Base-by-base conservation (phyloP, 1,284 basidiomycete species). In the Boletus smithii region DNA sequence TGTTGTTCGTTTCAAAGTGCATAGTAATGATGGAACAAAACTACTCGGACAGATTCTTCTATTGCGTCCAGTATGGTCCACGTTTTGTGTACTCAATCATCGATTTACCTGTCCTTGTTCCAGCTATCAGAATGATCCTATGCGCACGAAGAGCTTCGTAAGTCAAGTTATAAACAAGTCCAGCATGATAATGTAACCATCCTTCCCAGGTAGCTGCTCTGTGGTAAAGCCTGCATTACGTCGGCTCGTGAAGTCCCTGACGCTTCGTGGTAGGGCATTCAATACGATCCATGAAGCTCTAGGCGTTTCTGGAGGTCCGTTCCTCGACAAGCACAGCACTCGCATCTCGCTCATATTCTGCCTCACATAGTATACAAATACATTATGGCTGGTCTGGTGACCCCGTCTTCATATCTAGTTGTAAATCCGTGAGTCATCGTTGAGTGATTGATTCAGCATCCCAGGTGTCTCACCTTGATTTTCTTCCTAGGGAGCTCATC, bases 31-130 rank as follows among this genome's bases (percentile, higher is more conserved):
- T 3, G 16, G 4, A 20, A n/a, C 13, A 10, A 5, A 2, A 2
- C 1, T n/a, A n/a, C n/a, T n/a, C n/a, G n/a, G n/a, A n/a, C 27
- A 57, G 56, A 17, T 61, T 61, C 26, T 48, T 37, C 3, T 59
- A 61, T 23, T 57, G 30, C 29, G 23, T 57, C 7, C 36, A 48
- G 59, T 59, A 26, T 4, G 42, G 2, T 7, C 8, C 14, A 20
- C 0, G 3, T 14, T 24, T 8, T 3, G 3, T 23, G 6, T 16
- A 2, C 11, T 11, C 22, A 14, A 42, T 34, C 13, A 0, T 42
- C 3, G 0, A 9, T 32, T 17, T 20, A 20, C 10, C 11, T 8
- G 0, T 3, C 9, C 17, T 17, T 5, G 5, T 24, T 10, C 9
- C 30, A 61, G 59, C 9, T 61, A 54, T 18, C 42, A 3, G 11